Evolutionary conservation across 2,329 filamentous ascomycete species (phyloP).

Genomic region (Dactylonectria macrodidyma): DNA sequence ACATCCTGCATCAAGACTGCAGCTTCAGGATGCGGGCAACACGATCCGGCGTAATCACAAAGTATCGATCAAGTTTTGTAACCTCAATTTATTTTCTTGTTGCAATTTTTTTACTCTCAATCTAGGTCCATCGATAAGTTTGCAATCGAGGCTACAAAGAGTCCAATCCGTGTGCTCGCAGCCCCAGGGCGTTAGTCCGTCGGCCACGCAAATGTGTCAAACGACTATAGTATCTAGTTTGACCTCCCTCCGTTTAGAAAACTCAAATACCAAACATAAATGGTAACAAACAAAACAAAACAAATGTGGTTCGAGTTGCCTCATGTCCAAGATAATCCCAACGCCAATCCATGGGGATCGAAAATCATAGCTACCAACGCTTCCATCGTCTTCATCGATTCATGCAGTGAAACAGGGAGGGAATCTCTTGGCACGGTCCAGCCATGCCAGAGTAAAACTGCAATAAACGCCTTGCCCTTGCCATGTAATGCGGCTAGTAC

Average conservation of each 20-base stretch:
- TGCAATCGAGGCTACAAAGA: constrained; percentile 43
- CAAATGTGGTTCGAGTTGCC: constrained; percentile 31
- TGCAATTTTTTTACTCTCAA: constrained; percentile 39
- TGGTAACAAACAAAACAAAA: constrained; percentile 35
- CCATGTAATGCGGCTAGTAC: constrained; percentile 37
- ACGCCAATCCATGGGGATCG: constrained; percentile 32
- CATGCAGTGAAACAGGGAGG: constrained; percentile 43
- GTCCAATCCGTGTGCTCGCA: constrained; percentile 17
- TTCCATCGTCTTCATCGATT: constrained; percentile 28
- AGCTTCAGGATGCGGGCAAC: neutral
- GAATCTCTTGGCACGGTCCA: constrained; percentile 46
- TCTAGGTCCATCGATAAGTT: constrained; percentile 37
- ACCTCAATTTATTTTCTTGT: constrained; percentile 5
- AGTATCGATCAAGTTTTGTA: constrained; percentile 6
- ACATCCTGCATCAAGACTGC: neutral
- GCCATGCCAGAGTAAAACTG: constrained; percentile 46
- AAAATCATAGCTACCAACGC: constrained; percentile 29
- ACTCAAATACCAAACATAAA: constrained; percentile 12
- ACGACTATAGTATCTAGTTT: constrained; percentile 14
- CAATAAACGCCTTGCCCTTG: constrained; percentile 20
- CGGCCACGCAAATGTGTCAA: constrained; percentile 16
- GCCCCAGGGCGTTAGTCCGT: constrained; percentile 16
- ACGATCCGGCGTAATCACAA: neutral
- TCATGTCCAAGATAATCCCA: constrained; percentile 39
- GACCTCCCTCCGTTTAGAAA: neutral